These are phyloP conservation scores for Calonectria ilicicola DNA, from an alignment of 2,329 filamentous ascomycete species.

Conservation along the genomic window DNA sequence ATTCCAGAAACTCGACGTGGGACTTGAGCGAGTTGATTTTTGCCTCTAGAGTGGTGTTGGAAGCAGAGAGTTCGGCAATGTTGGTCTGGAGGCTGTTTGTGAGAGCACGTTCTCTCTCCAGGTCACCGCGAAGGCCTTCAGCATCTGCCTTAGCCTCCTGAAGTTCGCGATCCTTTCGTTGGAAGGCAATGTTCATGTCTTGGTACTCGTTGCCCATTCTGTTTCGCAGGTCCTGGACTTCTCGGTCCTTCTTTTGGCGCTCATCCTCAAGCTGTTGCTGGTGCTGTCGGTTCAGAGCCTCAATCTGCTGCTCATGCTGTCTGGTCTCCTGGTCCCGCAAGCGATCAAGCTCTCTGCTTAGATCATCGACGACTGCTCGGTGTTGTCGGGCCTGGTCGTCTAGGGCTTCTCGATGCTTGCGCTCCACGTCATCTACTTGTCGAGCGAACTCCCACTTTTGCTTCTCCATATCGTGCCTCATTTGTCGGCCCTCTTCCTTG, in stretches of 20 bases:
- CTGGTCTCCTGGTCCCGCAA: conserved; percentile 61
- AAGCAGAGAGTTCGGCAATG: conserved; percentile 69
- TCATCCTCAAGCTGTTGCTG: conserved; percentile 76
- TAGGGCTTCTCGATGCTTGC: conserved; percentile 49
- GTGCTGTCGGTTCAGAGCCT: conserved; percentile 71
- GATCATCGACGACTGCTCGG: conserved; percentile 46
- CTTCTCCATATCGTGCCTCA: conserved; percentile 52
- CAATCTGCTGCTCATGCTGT: conserved; percentile 76
- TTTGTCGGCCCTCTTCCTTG: conserved; percentile 50
- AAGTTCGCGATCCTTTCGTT: conserved; percentile 67
- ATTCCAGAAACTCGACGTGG: conserved; percentile 90
- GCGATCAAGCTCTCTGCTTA: conserved; percentile 59
- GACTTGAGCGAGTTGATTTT: conserved; percentile 81
- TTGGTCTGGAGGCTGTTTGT: conserved; percentile 65
- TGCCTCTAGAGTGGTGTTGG: conserved; percentile 77
- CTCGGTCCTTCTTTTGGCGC: conserved; percentile 66
- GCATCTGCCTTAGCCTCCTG: conserved; percentile 58
- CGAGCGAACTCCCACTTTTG: conserved; percentile 50
- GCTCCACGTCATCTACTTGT: conserved; percentile 67
- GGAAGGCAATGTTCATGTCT: conserved; percentile 59
- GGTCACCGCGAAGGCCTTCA: conserved; percentile 60
- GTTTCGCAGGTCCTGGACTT: conserved; percentile 73
- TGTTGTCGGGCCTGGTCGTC: conserved; percentile 53
- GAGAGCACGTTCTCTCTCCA: conserved; percentile 73
- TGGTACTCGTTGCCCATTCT: conserved; percentile 64